Evolutionary conservation across 2,329 filamentous ascomycete genomes (phyloP), one percentile per base, ranked within the genome.

Genomic region (Lasiodiplodia citricola): DNA sequence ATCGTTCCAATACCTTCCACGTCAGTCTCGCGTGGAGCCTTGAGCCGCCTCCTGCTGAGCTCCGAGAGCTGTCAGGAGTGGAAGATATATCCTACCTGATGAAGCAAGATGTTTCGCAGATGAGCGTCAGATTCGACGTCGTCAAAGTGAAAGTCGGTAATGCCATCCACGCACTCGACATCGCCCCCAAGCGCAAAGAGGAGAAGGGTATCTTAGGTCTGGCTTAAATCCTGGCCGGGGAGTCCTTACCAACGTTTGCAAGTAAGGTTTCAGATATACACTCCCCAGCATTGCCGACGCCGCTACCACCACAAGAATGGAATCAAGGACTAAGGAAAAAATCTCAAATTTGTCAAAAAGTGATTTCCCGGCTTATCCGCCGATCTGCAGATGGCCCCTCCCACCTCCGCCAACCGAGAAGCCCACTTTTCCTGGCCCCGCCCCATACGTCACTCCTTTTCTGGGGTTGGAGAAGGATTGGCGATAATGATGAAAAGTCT

Each of bases 21-120:
- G 83, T 98, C 70, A 97, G 94, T 56, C 88, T 99, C 68, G 96
- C 91, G 0, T 98, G 95, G 96, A 91, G 77, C 55, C 71, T 81
- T 28, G 66, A 71, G 35, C 25, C 41, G 18, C 55, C 67, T 16
- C 52, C 64, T 1, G 35, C 38, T 31, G 55, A 68, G 41, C 37
- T 50, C n/a, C 69, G 21, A 38, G 52, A 38, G 74, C 37, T 52
- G 25, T 35, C 37, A 14, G 44, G 62, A 18, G 70, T 64, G 25
- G 55, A 68, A 23, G 38, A 60, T 11, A 50, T 57, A 18, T 38
- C 16, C 14, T 21, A 38, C 6, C 25, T 51, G 21, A 66, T 77
- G 18, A 68, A 70, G 54, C 69, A 71, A 44, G 68, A 71, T 13
- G 54, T 78, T 38, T 50, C 64, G 47, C 63, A 71, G 8, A 74